phyloP scores from a whole-genome alignment of 1,284 basidiomycete species.

The Coriolopsis trogii region DNA sequence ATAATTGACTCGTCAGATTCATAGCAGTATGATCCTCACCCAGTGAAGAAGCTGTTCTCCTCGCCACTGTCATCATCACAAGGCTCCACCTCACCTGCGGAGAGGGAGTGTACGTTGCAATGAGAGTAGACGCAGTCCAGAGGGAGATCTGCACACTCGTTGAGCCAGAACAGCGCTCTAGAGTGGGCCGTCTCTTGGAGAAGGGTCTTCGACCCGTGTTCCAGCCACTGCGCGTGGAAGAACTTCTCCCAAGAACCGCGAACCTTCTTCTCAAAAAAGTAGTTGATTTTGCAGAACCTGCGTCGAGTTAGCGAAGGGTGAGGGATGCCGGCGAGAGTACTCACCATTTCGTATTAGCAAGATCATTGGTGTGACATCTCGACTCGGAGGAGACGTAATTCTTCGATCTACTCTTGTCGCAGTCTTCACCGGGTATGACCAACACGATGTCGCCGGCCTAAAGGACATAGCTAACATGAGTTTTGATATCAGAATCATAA shows the following conservation, averaged over 20 bases:
- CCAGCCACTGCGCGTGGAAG: slow-evolving; percentile 69
- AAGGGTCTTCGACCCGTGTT: slow-evolving; percentile 64
- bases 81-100: slow-evolving; percentile 45
- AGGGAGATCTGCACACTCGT: slow-evolving; percentile 54
- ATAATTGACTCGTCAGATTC: not conserved
- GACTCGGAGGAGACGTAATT: slow-evolving; percentile 44
- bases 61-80: slow-evolving; percentile 40
- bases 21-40: slow-evolving; percentile 36
- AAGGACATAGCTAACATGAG: not conserved
- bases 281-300: slow-evolving; percentile 68
- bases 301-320: not conserved
- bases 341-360: slow-evolving; percentile 61
- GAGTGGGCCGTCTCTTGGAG: slow-evolving; percentile 68
- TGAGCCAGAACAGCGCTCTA: slow-evolving; percentile 53
- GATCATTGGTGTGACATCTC: slow-evolving; percentile 37
- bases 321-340: slow-evolving; percentile 8
- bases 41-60: slow-evolving; percentile 55
- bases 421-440: slow-evolving; percentile 54
- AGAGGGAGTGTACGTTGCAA: slow-evolving; percentile 50
- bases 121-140: slow-evolving; percentile 57
- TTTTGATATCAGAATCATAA: not conserved
- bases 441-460: slow-evolving; percentile 65
- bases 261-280: slow-evolving; percentile 50
- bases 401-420: slow-evolving; percentile 39
- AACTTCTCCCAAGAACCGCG: slow-evolving; percentile 35